Conservation (phyloP, 208 protist species). For the Trypanosoma brucei region DNA sequence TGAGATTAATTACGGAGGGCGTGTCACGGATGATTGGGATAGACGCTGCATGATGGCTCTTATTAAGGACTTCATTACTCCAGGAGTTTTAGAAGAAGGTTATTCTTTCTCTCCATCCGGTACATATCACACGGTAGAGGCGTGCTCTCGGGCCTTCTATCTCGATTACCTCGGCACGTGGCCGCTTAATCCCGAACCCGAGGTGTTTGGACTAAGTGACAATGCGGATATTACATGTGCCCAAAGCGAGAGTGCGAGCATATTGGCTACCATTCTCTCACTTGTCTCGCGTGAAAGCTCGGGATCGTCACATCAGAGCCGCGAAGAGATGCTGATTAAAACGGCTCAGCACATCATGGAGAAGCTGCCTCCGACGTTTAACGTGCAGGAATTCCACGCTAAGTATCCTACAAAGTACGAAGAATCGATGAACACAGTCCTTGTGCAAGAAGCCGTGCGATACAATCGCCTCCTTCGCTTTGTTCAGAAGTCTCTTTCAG, state of each 20-base stretch:
- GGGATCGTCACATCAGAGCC: constrained; percentile 29
- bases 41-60: constrained; percentile 92
- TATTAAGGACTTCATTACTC: constrained; percentile 89
- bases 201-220: constrained; percentile 96
- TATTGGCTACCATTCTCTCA: constrained; percentile 79
- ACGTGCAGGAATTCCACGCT: constrained; percentile 67
- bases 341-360: constrained; percentile 79
- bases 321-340: constrained; percentile 70
- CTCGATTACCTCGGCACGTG: constrained; percentile 85
- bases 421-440: constrained; percentile 94
- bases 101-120: constrained; percentile 90
- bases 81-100: constrained; percentile 77
- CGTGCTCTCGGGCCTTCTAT: constrained; percentile 82
- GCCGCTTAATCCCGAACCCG: constrained; percentile 92
- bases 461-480: constrained; percentile 93
- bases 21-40: constrained; percentile 97
- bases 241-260: constrained; percentile 71
- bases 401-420: constrained; percentile 92
- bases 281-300: constrained; percentile 68
- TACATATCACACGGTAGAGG: constrained; percentile 87
- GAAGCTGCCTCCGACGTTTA: constrained; percentile 85
- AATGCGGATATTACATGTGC: constrained; percentile 97
- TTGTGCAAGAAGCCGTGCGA: constrained; percentile 90
- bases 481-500: constrained; percentile 84
- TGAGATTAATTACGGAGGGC: constrained; percentile 97